A percentile compares a stretch with the other conserved stretches of the same genome.
Conservation (phyloP, 2,329 filamentous ascomycete species). For the Mollisiaceae sp. region DNA sequence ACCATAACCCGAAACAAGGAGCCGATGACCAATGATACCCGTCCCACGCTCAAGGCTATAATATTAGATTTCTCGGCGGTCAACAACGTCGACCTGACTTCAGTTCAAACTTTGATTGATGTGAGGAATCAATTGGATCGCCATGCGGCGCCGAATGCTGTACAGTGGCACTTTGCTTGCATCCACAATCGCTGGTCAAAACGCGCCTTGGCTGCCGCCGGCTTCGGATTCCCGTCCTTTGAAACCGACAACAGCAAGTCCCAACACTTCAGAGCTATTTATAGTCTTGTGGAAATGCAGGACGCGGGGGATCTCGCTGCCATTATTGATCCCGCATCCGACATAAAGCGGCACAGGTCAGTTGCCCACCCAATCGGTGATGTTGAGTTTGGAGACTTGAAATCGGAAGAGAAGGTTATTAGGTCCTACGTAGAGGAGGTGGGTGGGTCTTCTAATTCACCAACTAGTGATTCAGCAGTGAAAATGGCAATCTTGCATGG, state of each 20-base stretch:
- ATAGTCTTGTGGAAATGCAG: not conserved
- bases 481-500: constrained; percentile 77
- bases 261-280: not conserved
- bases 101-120: constrained; percentile 89
- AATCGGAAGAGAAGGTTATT: too few relatives aligned
- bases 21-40: constrained; percentile 36
- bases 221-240: constrained; percentile 24
- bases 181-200: not conserved
- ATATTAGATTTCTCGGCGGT: constrained; percentile 93
- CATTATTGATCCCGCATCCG: too few relatives aligned
- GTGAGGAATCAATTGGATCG: constrained; percentile 90
- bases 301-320: not conserved
- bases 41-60: constrained; percentile 77
- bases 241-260: constrained; percentile 21
- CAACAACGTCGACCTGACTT: constrained; percentile 91
- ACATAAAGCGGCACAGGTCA: too few relatives aligned
- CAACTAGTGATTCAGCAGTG: constrained; percentile 42
- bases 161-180: not conserved
- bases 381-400: too few relatives aligned
- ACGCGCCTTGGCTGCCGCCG: not conserved
- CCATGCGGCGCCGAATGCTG: not conserved
- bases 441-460: not conserved
- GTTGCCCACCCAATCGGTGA: too few relatives aligned
- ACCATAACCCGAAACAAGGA: constrained; percentile 68
- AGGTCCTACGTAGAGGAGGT: too few relatives aligned